These are phyloP conservation scores for Sporothrix pallida DNA, from an alignment of 2,329 filamentous ascomycete genomes.

Conservation along the genomic window DNA sequence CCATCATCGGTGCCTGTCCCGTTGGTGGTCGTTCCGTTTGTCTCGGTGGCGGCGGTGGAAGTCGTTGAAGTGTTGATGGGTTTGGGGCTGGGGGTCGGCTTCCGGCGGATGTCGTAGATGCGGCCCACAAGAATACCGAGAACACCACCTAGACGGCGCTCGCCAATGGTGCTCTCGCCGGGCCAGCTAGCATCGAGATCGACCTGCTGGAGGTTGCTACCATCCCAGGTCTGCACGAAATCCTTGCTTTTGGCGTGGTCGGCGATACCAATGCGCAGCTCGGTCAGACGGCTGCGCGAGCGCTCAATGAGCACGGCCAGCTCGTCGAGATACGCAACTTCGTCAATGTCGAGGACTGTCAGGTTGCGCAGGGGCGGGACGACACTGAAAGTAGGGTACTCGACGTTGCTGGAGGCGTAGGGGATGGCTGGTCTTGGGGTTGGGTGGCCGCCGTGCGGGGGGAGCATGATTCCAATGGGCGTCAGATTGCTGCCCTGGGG, in stretches of 20 bases:
- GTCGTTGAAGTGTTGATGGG: background rate
- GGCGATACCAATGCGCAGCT: conserved; percentile 76
- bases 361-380: conserved; percentile 76
- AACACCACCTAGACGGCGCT: conserved; percentile 69
- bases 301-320: conserved; percentile 77
- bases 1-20: background rate
- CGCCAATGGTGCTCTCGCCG: conserved; percentile 63
- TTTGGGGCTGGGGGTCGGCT: background rate
- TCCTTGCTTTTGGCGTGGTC: conserved; percentile 52
- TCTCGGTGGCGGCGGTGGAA: background rate
- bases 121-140: conserved; percentile 71
- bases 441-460: conserved; percentile 43
- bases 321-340: conserved; percentile 81
- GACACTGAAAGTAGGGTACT: conserved; percentile 80
- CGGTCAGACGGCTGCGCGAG: conserved; percentile 68
- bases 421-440: conserved; percentile 49
- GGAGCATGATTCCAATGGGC: conserved; percentile 49
- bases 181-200: conserved; percentile 64
- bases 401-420: conserved; percentile 65
- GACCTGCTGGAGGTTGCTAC: conserved; percentile 65
- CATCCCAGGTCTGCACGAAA: conserved; percentile 69
- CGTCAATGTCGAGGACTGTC: conserved; percentile 80
- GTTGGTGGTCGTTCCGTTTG: conserved; percentile 1
- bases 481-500: conserved; percentile 50
- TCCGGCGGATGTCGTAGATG: conserved; percentile 63